phyloP scores from a whole-genome alignment of 192 early-diverging fungal genomes.

The Mortierella antarctica region DNA sequence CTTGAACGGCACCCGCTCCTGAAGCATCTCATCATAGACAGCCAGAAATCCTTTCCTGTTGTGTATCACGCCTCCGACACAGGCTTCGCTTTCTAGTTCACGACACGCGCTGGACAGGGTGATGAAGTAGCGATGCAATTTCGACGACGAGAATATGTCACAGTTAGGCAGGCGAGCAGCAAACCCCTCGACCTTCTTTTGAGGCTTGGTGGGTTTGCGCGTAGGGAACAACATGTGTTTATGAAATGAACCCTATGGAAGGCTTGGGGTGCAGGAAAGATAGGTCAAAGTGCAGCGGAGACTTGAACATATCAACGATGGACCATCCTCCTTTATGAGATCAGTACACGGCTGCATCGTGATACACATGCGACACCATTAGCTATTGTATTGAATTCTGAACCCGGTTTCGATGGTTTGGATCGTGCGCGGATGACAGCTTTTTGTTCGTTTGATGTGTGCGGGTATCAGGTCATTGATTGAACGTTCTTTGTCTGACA shows the following conservation, averaged over 20 bases:
- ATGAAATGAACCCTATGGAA: background rate
- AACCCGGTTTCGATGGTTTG: too few relatives aligned
- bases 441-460: too few relatives aligned
- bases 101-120: background rate
- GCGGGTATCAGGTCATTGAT: too few relatives aligned
- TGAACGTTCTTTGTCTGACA: too few relatives aligned
- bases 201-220: background rate
- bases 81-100: background rate
- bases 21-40: background rate
- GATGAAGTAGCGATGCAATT: background rate
- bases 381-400: too few relatives aligned
- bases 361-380: too few relatives aligned
- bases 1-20: background rate
- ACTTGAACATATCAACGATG: background rate
- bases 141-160: slow-evolving; percentile 13
- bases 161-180: slow-evolving; percentile 1
- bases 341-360: too few relatives aligned
- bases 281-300: background rate
- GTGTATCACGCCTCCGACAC: background rate
- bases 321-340: too few relatives aligned
- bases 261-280: background rate
- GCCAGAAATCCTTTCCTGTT: slow-evolving; percentile 16
- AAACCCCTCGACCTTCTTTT: background rate
- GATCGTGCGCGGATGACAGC: too few relatives aligned
- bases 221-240: slow-evolving; percentile 7